These are phyloP conservation scores for Zygosaccharomyces pseudobailii DNA, from an alignment of 1,139 yeast genomes.

Conservation along the genomic window DNA sequence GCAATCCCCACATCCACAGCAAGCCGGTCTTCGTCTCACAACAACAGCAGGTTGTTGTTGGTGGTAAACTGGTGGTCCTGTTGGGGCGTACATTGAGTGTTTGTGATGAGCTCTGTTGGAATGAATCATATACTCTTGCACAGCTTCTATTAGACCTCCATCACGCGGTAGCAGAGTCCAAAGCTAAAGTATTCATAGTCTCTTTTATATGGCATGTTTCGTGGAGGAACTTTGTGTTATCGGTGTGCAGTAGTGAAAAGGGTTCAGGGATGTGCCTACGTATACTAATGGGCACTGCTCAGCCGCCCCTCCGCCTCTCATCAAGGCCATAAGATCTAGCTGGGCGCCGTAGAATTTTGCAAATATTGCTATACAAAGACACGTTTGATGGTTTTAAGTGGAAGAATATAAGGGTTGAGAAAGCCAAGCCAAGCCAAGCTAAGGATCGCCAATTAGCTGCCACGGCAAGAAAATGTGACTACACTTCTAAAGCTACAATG, in stretches of 20 bases:
- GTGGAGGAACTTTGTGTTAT: too few species aligned
- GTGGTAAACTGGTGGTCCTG: background rate
- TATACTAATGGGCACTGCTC: background rate
- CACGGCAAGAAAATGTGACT: too few species aligned
- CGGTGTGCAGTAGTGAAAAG: too few species aligned
- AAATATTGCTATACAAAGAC: too few species aligned
- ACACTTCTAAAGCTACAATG: too few species aligned
- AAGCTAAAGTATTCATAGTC: too few species aligned
- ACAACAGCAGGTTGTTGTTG: background rate
- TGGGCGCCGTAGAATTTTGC: background rate
- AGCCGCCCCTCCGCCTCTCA: background rate
- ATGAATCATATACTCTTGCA: too few species aligned
- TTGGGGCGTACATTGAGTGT: background rate
- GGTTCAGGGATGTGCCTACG: background rate
- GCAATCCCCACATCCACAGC: constrained; percentile 10
- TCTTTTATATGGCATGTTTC: too few species aligned
- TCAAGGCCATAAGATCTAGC: background rate
- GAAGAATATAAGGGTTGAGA: background rate
- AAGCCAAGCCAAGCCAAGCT: too few species aligned
- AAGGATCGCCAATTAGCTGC: too few species aligned
- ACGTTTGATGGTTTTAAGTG: background rate
- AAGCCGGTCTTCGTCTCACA: background rate
- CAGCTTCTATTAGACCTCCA: too few species aligned
- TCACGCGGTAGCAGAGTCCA: too few species aligned
- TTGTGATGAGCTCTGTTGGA: background rate